A percentile compares a stretch with the other conserved stretches of the same genome.
phyloP scores from a whole-genome alignment of 176 grass and related monocot genomes.

The Eragrostis curvula region DNA sequence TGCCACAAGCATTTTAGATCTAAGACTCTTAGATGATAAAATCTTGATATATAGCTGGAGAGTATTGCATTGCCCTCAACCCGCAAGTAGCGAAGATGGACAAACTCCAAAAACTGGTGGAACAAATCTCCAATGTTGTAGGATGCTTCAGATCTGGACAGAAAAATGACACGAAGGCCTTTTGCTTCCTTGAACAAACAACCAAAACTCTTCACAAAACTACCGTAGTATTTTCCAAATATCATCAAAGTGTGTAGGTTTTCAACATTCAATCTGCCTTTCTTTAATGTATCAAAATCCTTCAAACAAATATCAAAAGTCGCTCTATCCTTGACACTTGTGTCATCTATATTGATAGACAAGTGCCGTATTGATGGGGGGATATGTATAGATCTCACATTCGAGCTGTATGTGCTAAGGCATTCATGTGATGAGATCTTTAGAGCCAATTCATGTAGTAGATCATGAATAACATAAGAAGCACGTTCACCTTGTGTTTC shows the following conservation, averaged over 20 bases:
- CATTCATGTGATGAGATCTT: constrained; percentile 30
- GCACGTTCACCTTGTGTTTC: too few relatives aligned
- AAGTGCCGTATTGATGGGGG: constrained; percentile 31
- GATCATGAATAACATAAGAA: constrained; percentile 36
- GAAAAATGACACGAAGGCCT: neutral
- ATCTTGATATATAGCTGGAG: neutral
- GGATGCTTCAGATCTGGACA: neutral
- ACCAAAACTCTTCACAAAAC: neutral
- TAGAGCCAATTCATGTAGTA: constrained; percentile 24
- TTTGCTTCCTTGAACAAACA: neutral
- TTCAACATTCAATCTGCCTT: neutral
- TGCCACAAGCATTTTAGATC: neutral
- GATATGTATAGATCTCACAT: neutral
- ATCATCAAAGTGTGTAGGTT: constrained; percentile 22
- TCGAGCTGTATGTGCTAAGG: neutral
- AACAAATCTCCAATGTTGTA: neutral
- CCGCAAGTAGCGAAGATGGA: constrained; percentile 29
- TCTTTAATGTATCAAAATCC: neutral
- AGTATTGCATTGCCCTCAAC: fast-evolving
- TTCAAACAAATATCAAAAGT: neutral
- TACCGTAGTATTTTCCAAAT: constrained; percentile 2
- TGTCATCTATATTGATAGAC: neutral
- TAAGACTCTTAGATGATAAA: neutral
- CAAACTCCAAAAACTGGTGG: neutral
- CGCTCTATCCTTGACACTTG: neutral